Conservation (phyloP, 495 filamentous ascomycete genomes). For the Hypoxylon subgilvum region DNA sequence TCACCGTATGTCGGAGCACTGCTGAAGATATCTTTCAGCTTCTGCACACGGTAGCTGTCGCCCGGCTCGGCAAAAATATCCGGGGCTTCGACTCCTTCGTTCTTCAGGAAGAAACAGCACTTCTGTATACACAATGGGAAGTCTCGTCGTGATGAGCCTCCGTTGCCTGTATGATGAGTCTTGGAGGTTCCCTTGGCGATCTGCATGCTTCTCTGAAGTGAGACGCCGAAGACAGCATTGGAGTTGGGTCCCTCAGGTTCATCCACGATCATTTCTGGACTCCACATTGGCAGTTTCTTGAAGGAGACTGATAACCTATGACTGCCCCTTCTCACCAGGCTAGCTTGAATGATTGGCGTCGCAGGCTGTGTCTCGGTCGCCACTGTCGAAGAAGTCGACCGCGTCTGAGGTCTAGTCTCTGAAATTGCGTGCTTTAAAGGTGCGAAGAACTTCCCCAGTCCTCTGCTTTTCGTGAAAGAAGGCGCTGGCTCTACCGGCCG, state of each 20-base stretch:
- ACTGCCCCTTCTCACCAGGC: slow-evolving; percentile 42
- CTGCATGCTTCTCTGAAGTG: slow-evolving; percentile 47
- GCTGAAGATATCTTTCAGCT: slow-evolving; percentile 47
- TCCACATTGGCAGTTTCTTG: slow-evolving; percentile 38
- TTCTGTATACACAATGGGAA: slow-evolving; percentile 54
- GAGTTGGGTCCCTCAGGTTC: slow-evolving; percentile 18
- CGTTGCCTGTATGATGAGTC: slow-evolving; percentile 44
- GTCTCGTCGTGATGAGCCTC: slow-evolving; percentile 46
- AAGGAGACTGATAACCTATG: slow-evolving; percentile 45
- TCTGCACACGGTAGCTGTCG: slow-evolving; percentile 39
- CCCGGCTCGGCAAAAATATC: slow-evolving; percentile 49
- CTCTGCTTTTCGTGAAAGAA: slow-evolving; percentile 24
- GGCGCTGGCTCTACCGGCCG: slow-evolving; percentile 10
- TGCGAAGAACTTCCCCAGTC: slow-evolving; percentile 33
- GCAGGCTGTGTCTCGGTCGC: slow-evolving; percentile 16
- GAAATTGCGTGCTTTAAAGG: slow-evolving; percentile 33
- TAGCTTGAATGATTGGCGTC: slow-evolving; percentile 37
- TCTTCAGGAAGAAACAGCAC: slow-evolving; percentile 50
- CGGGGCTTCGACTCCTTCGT: slow-evolving; percentile 43
- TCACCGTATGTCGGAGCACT: slow-evolving; percentile 48
- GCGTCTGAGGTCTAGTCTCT: slow-evolving; percentile 31
- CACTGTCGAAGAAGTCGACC: slow-evolving; percentile 25
- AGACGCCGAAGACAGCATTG: slow-evolving; percentile 47
- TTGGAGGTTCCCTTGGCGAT: slow-evolving; percentile 48
- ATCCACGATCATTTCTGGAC: slow-evolving; percentile 11